A percentile compares a stretch with the other conserved stretches of the same genome.
These are phyloP conservation scores for Ephemerocybe angulata DNA, from an alignment of 768 basidiomycete genomes.

Conservation along the genomic window DNA sequence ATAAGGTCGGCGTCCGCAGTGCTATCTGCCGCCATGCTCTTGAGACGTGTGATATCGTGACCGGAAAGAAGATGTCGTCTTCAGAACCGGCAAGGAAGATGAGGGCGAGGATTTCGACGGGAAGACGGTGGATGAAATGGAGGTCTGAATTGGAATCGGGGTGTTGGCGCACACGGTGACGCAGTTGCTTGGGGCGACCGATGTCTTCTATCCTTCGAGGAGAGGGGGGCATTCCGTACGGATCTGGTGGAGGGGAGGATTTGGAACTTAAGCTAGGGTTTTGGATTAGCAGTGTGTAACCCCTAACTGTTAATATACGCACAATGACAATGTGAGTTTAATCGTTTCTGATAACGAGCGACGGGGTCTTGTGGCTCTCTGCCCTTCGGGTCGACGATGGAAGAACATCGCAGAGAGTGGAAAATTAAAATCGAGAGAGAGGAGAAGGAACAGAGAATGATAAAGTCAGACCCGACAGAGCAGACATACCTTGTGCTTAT, in stretches of 20 bases:
- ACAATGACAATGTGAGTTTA: conserved; percentile 28
- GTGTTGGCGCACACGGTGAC: conserved; percentile 24
- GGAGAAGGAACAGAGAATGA: conserved; percentile 10
- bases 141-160: conserved; percentile 17
- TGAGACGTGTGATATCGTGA: conserved; percentile 68
- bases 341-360: conserved; percentile 49
- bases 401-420: conserved; percentile 11
- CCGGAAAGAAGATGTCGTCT: conserved; percentile 52
- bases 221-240: conserved; percentile 11
- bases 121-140: conserved; percentile 57
- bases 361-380: conserved; percentile 43
- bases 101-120: conserved; percentile 59
- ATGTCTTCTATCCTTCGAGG: conserved; percentile 22
- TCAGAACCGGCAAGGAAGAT: conserved; percentile 61
- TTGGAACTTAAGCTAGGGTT: conserved; percentile 2
- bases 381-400: conserved; percentile 3
- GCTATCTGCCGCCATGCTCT: conserved; percentile 59
- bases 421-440: conserved; percentile 14
- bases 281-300: neutral
- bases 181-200: conserved; percentile 35
- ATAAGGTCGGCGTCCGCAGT: conserved; percentile 57
- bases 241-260: conserved; percentile 15
- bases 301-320: neutral
- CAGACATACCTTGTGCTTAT: conserved; percentile 5
- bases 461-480: neutral